Evolutionary conservation across 2,329 filamentous ascomycete species (phyloP).

Genomic region (Stemphylium vesicarium): DNA sequence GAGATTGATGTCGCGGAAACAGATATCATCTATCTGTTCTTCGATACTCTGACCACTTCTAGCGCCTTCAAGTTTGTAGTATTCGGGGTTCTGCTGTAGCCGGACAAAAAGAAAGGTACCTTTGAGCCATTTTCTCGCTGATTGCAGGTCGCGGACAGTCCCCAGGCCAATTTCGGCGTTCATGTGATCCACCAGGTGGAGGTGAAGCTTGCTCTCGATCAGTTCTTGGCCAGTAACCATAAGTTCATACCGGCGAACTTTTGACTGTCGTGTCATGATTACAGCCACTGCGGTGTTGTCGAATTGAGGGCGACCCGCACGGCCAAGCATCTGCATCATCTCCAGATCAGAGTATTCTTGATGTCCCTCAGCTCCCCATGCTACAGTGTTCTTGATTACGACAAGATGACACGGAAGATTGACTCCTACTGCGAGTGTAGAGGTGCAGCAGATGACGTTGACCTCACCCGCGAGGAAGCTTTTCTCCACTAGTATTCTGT

Average conservation of each 20-base stretch:
- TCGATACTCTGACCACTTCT: constrained; percentile 61
- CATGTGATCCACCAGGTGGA: constrained; percentile 80
- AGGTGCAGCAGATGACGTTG: constrained; percentile 84
- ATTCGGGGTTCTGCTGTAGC: constrained; percentile 70
- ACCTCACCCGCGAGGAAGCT: constrained; percentile 74
- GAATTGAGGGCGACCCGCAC: constrained; percentile 83
- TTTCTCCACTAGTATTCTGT: constrained; percentile 70
- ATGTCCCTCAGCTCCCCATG: constrained; percentile 60
- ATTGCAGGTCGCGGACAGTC: constrained; percentile 68
- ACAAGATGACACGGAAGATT: constrained; percentile 86
- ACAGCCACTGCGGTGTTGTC: constrained; percentile 77
- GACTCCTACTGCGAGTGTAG: constrained; percentile 81
- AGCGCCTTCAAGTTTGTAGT: constrained; percentile 71
- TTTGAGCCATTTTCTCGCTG: constrained; percentile 75
- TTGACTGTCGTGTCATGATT: constrained; percentile 75
- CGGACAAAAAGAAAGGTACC: constrained; percentile 82
- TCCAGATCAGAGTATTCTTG: constrained; percentile 82
- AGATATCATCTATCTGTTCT: constrained; percentile 72
- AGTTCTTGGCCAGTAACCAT: constrained; percentile 76
- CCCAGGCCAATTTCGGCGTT: constrained; percentile 83
- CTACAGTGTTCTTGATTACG: constrained; percentile 79
- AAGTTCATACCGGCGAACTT: constrained; percentile 70
- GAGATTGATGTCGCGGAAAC: constrained; percentile 70
- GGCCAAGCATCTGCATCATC: constrained; percentile 88
- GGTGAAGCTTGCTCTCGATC: constrained; percentile 78